Evolutionary conservation across 2,329 filamentous ascomycete genomes (phyloP).

Genomic region (Colletotrichum theobromicola): DNA sequence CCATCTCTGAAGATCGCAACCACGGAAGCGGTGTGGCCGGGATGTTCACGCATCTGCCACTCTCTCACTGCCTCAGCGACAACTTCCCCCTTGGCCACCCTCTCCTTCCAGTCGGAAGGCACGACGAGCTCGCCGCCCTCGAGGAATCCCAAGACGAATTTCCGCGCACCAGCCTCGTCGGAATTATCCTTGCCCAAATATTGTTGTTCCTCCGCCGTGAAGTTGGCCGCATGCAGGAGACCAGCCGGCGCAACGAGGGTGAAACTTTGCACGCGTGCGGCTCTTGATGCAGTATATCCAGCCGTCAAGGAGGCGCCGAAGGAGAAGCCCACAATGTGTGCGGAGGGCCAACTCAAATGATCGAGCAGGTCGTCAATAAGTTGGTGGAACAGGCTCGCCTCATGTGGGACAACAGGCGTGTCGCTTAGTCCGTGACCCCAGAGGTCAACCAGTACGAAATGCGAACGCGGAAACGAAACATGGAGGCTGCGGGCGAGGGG

Average conservation of each 20-base stretch:
- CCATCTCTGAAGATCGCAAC: slow-evolving; percentile 52
- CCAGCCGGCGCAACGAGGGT: slow-evolving; percentile 54
- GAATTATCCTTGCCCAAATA: slow-evolving; percentile 27
- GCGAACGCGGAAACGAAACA: slow-evolving; percentile 35
- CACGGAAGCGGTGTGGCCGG: slow-evolving; percentile 49
- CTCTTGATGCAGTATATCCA: slow-evolving; percentile 38
- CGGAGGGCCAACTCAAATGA: slow-evolving; percentile 43
- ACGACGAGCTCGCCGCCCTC: slow-evolving; percentile 48
- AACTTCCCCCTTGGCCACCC: slow-evolving; percentile 43
- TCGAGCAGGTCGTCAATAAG: slow-evolving; percentile 44
- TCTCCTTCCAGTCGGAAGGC: slow-evolving; percentile 48
- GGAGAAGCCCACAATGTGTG: slow-evolving; percentile 54
- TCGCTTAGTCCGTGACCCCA: slow-evolving; percentile 60
- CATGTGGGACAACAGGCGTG: slow-evolving; percentile 48
- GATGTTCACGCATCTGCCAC: slow-evolving; percentile 52
- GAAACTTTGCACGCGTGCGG: slow-evolving; percentile 35
- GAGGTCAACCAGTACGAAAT: slow-evolving; percentile 51
- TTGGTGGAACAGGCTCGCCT: slow-evolving; percentile 44
- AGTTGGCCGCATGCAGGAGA: slow-evolving; percentile 33
- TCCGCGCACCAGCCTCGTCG: slow-evolving; percentile 34
- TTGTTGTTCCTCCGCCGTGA: slow-evolving; percentile 29
- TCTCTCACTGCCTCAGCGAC: slow-evolving; percentile 51
- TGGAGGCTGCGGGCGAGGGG: slow-evolving; percentile 44
- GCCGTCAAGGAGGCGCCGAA: slow-evolving; percentile 49
- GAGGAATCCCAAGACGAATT: slow-evolving; percentile 42